Evolutionary conservation across 1,139 yeast species (phyloP), one percentile per base, ranked within the genome.

Genomic region (Candida glucosophila): DNA sequence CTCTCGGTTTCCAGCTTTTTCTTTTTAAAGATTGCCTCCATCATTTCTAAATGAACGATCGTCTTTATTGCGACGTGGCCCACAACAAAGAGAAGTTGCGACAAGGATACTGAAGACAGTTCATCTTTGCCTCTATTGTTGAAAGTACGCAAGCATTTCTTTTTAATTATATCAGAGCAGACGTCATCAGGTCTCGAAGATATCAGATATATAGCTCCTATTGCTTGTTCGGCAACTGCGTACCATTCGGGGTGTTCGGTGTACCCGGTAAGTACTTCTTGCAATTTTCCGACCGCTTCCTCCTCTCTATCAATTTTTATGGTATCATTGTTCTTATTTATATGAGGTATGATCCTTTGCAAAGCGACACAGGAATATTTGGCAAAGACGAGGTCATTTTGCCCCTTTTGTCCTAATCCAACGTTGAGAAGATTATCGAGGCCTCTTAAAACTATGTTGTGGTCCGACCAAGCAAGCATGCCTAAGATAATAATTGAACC

Each of bases 11-110:
- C 85, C 29, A 77, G 77, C 42, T 83, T 85, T 41, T 78, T 73
- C 47, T 79, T 75, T 48, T 90, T 92, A 52, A 88, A 90, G 33
- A 77, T 80, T 0, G 77, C 74, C 48, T 90, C 98, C 31, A 88
- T 70, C 29, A 72, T 70, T 42, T 90, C 98, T 27, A 92, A 63
- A 44, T 82, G 80, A 2, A 88, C 92, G 32, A 88, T 73, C 0
- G 86, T 73, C 43, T 83, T 83, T 23, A 90, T 69, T 0, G 95
- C 92, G 20, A 82, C 72, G 50, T 90, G 97, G 0, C 98, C 99
- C 4, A 81, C 90, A 22, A 90, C 64, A 45, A 86, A 92, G 14
- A 90, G 51, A 19, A 90, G 58, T 43, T 90, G 98, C 0, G 93
- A 74, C 26, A 88, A 57, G 13, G 58, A 52, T 5, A 65, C 59